A percentile compares a stretch with the other conserved stretches of the same genome.
Conservation (phyloP, 164 flowering plant species). For the Nymphaea colorata region DNA sequence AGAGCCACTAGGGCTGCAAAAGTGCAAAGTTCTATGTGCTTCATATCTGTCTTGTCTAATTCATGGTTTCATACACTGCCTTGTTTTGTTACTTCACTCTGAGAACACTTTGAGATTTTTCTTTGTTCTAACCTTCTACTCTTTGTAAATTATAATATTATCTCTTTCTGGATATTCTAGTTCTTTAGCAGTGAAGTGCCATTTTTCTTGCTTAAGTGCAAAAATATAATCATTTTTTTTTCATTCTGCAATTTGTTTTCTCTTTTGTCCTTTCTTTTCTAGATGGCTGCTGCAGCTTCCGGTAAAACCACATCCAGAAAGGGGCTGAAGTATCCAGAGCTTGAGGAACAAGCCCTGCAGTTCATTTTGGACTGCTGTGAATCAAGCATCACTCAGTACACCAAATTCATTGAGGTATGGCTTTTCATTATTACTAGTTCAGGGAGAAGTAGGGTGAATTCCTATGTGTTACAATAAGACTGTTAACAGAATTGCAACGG, state of each 20-base stretch:
- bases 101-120: no score
- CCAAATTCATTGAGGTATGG: constrained; percentile 72
- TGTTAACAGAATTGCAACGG: background rate
- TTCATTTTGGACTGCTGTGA: constrained; percentile 79
- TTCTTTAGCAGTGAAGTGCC: no score
- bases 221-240: background rate
- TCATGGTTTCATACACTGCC: no score
- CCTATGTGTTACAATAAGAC: background rate
- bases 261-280: constrained; percentile 3
- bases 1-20: background rate
- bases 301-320: constrained; percentile 45
- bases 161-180: no score
- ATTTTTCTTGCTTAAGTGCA: no score
- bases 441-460: background rate
- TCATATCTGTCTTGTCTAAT: background rate
- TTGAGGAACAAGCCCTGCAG: constrained; percentile 79
- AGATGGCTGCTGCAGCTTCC: constrained; percentile 95
- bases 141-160: no score
- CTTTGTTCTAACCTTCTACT: no score
- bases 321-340: constrained; percentile 52
- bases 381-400: constrained; percentile 75
- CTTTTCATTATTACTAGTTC: background rate
- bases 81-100: no score
- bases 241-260: background rate
- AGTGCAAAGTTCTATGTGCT: background rate